Base-by-base conservation (phyloP, 1,284 basidiomycete species). In the Trichosporon sp. region DNA sequence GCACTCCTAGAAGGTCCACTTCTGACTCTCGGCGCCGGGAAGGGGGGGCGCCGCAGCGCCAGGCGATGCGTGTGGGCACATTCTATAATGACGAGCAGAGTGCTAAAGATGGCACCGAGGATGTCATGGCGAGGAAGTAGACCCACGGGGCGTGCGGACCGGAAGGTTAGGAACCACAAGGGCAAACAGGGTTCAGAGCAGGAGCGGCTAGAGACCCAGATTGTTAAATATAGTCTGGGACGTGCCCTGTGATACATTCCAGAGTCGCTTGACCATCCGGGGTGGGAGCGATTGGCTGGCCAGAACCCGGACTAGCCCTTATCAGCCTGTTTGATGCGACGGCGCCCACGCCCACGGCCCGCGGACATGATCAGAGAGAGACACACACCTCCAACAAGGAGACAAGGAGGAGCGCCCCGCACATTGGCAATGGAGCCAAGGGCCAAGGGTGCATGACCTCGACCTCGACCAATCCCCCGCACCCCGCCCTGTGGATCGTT, bases 221-320 rank as follows among this genome's bases (percentile, higher is more conserved):
- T 54, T 19, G 51, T 26, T 26, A 54, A 54, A 54, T 54, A 54
- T 54, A 54, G 51, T 54, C 19, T 21, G n/a, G 51, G 51, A 54
- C 21, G 7, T 10, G 19, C 51, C 51, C 51, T 26, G 51, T 16
- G 8, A 21, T 19, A 54, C 51, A 54, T 54, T 54, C 51, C 51
- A 54, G 19, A 54, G 51, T 54, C 51, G 51, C 51, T 26, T 21
- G 51, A 54, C 51, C 51, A 54, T 4, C 51, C 19, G 10, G 43
- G 16, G 10, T 46, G 16, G 43, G 51, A 54, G 19, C 19, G 51
- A 54, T 54, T 54, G 51, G 51, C 51, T 54, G 51, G 46, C 46
- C 46, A 48, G 46, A 48, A 3, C n/a, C 10, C 1, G 26, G 7
- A 16, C 14, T 11, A 38, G n/a, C 37, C 43, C 64, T 65, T 46